These are phyloP conservation scores for Blastobotrys malaysiensis DNA, from an alignment of 1,139 yeast species.

Conservation along the genomic window DNA sequence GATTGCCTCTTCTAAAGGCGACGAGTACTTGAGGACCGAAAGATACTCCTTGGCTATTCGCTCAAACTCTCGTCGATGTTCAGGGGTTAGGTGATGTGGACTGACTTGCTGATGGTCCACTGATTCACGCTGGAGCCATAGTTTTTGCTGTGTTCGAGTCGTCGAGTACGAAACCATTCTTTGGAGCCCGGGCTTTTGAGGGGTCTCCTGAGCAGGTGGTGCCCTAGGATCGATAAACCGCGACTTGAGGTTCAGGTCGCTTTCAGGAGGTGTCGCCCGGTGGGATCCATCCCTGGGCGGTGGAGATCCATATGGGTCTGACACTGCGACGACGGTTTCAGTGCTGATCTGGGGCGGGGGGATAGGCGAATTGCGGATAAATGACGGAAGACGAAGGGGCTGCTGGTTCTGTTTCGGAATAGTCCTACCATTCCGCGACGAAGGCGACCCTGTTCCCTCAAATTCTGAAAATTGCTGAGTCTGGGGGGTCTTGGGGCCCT, in stretches of 20 bases:
- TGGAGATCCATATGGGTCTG: conserved; percentile 9
- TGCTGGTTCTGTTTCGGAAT: background rate
- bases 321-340: conserved; percentile 25
- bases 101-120: conserved; percentile 35
- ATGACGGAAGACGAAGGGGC: conserved; percentile 9
- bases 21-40: conserved; percentile 60
- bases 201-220: background rate
- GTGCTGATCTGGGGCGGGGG: conserved; percentile 24
- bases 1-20: conserved; percentile 63
- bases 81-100: conserved; percentile 27
- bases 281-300: background rate
- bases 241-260: conserved; percentile 5
- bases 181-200: background rate
- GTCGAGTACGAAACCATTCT: conserved; percentile 20
- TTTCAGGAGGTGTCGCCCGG: background rate
- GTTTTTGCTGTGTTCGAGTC: conserved; percentile 73
- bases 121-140: conserved; percentile 79
- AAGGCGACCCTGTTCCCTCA: too few species aligned
- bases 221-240: conserved; percentile 8
- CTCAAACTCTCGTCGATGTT: conserved; percentile 69
- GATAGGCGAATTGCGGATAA: conserved; percentile 20
- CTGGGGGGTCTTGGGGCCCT: background rate
- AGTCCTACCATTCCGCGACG: background rate
- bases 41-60: conserved; percentile 67
- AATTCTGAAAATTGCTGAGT: background rate